These are phyloP conservation scores for Chytridium lagenaria DNA, from an alignment of 371 early-diverging fungal species.

Conservation along the genomic window DNA sequence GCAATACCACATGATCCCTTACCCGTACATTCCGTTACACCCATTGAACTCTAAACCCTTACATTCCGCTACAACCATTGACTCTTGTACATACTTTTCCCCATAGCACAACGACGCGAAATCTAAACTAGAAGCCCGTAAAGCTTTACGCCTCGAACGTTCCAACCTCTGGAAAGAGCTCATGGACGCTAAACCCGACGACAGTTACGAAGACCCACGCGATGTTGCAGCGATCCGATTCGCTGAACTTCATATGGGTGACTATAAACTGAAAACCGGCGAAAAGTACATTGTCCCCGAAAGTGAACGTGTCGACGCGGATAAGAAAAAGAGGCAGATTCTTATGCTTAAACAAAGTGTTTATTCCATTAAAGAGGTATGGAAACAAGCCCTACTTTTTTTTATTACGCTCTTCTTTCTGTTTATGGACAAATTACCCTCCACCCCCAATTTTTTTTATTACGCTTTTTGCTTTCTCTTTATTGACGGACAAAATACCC, in stretches of 20 bases:
- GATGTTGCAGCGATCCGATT: conserved; percentile 61
- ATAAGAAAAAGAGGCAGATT: conserved; percentile 61
- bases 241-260: conserved; percentile 62
- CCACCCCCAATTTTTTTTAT: too few species aligned
- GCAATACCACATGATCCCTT: too few species aligned
- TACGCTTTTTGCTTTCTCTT: too few species aligned
- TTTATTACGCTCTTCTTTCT: too few species aligned
- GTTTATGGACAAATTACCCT: too few species aligned
- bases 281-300: conserved; percentile 66
- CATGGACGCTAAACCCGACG: conserved; percentile 60
- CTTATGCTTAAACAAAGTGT: conserved; percentile 55
- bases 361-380: conserved; percentile 54
- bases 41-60: too few species aligned
- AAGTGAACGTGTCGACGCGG: conserved; percentile 62
- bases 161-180: conserved; percentile 55
- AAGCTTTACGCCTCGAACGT: conserved; percentile 56
- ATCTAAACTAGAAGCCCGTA: conserved; percentile 59
- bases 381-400: background rate
- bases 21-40: too few species aligned
- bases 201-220: conserved; percentile 58
- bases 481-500: too few species aligned
- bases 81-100: too few species aligned
- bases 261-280: conserved; percentile 64
- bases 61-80: too few species aligned
- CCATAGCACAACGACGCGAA: conserved; percentile 35